These are phyloP conservation scores for Barnettozyma botsteinii DNA, from an alignment of 805 yeast species.

Conservation along the genomic window DNA sequence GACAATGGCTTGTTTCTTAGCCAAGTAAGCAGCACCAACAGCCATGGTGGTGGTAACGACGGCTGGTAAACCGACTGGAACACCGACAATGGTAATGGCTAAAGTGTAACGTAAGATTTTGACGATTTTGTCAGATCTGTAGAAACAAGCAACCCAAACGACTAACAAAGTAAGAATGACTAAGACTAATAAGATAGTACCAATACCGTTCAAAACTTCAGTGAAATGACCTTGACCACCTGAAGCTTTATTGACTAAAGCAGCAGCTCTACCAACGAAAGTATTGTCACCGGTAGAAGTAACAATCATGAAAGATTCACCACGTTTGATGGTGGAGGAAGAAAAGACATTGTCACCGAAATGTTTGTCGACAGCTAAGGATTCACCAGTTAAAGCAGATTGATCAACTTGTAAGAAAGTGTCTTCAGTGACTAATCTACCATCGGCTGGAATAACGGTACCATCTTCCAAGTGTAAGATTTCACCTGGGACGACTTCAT, in stretches of 20 bases:
- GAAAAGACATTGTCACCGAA: constrained; percentile 85
- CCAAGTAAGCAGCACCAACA: constrained; percentile 98
- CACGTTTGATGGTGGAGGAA: constrained; percentile 91
- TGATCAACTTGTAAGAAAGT: constrained; percentile 88
- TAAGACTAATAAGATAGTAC: constrained; percentile 83
- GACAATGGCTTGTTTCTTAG: constrained; percentile 95
- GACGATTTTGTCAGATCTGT: constrained; percentile 84
- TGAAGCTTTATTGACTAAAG: constrained; percentile 90
- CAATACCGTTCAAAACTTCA: constrained; percentile 96
- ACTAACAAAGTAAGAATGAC: constrained; percentile 82
- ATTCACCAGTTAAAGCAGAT: constrained; percentile 97
- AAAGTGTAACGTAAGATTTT: constrained; percentile 85
- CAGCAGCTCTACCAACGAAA: constrained; percentile 96
- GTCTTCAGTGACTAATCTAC: constrained; percentile 81
- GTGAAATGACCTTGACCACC: constrained; percentile 95
- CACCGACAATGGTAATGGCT: constrained; percentile 96
- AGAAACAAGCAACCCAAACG: constrained; percentile 92
- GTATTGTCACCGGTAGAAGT: constrained; percentile 95
- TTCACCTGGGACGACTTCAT: constrained; percentile 93
- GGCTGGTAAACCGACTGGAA: constrained; percentile 98
- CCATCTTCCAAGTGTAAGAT: constrained; percentile 90
- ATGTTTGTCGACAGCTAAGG: constrained; percentile 90
- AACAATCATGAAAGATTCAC: constrained; percentile 91
- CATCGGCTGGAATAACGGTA: constrained; percentile 89
- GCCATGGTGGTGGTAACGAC: constrained; percentile 99